Evolutionary conservation across 2,329 filamentous ascomycete species (phyloP), one percentile per base, ranked within the genome.

Genomic region (Elsinoe batatas): DNA sequence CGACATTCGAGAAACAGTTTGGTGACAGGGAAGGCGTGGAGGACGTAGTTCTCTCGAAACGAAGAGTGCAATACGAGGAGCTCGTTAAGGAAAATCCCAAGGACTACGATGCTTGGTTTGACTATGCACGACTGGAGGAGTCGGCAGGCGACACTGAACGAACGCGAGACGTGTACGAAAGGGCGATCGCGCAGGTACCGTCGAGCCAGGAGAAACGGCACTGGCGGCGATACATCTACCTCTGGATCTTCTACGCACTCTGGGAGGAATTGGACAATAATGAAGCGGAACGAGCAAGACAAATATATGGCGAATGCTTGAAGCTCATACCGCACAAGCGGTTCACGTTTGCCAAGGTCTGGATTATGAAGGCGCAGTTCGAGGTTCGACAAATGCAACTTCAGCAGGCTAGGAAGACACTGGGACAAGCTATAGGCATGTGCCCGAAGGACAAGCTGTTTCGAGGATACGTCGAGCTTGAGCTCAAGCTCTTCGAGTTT

Each of bases 21-120:
- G 93, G 93, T 60, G 91, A 97, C 69, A 79, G 81, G 56, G 89
- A 95, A 64, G 93, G 93, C 3, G 88, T 98, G 1, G 91, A 97
- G 65, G 89, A 97, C 68, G 91, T 97, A 7, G 88, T 98, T 30
- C 69, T 97, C n/a, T 90, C 90, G 13, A 98, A 98, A 70, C 81
- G 93, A 62, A 79, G 93, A 64, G 86, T 95, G 15, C 83, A 93
- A 60, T 98, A 98, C 70, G 93, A 98, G 71, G 89, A 95, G 63
- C 86, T 93, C 66, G 81, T 97, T 61, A 91, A 90, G 65, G 87
- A 94, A 67, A 97, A 95, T 65, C 82, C 91, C 1, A 93, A 94
- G 66, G 96, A 96, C 70, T 98, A 98, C 74, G 93, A 98, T 66
- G 81, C 84, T 11, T 98, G 93, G 93, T 91, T 98, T 63, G 93